These are phyloP conservation scores for Fusarium tuaranense DNA, from an alignment of 2,329 filamentous ascomycete genomes.

Conservation along the genomic window DNA sequence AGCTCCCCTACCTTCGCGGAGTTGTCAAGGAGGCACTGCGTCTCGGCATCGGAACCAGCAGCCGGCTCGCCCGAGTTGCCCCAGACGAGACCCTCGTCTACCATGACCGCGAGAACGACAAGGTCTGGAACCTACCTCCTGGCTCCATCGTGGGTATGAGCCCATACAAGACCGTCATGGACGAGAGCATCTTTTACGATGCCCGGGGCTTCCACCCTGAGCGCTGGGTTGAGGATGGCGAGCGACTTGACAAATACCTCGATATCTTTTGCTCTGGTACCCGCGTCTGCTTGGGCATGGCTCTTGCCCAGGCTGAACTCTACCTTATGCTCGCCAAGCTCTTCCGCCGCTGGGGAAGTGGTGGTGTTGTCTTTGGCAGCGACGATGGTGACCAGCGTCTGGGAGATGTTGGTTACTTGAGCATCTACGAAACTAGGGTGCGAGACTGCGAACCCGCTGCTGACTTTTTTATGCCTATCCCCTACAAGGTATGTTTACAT, in stretches of 20 bases:
- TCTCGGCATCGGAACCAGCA: slow-evolving; percentile 60
- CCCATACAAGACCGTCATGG: slow-evolving; percentile 51
- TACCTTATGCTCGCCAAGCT: slow-evolving; percentile 52
- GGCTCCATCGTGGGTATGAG: slow-evolving; percentile 54
- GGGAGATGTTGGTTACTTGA: slow-evolving; percentile 50
- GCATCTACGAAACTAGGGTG: slow-evolving; percentile 50
- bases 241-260: slow-evolving; percentile 49
- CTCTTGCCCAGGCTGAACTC: slow-evolving; percentile 54
- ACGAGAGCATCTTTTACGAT: slow-evolving; percentile 49
- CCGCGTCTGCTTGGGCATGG: slow-evolving; percentile 52
- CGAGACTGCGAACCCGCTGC: slow-evolving; percentile 52
- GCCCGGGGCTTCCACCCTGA: slow-evolving; percentile 50
- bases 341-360: slow-evolving; percentile 53
- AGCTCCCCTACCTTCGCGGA: slow-evolving; percentile 59
- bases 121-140: slow-evolving; percentile 47
- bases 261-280: slow-evolving; percentile 51
- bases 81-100: slow-evolving; percentile 51
- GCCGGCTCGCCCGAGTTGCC: slow-evolving; percentile 61
- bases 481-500: slow-evolving; percentile 48
- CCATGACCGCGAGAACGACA: slow-evolving; percentile 43
- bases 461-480: slow-evolving; percentile 55
- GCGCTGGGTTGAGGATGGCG: slow-evolving; percentile 51
- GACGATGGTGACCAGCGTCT: slow-evolving; percentile 47
- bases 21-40: slow-evolving; percentile 65
- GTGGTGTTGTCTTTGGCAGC: slow-evolving; percentile 46